Evolutionary conservation across 306 rosid genomes (phyloP).

Genomic region (Cicer yamashitae): DNA sequence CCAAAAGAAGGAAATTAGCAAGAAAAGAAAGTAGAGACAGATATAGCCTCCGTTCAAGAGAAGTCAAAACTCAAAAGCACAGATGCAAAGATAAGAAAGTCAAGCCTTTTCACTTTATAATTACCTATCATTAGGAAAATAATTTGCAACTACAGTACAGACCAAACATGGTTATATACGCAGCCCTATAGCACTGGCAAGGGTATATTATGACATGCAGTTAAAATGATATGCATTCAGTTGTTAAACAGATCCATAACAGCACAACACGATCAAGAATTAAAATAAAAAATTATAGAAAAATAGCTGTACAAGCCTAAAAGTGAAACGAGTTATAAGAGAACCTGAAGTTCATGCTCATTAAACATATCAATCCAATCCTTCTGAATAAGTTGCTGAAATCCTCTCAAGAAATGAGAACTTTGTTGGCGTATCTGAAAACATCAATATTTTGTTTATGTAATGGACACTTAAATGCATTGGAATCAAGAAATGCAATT

Average conservation of each 20-base stretch:
- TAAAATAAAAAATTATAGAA: not conserved
- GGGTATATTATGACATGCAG: not conserved
- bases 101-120: no score
- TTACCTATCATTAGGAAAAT: no score
- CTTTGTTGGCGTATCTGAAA: slow-evolving; percentile 97
- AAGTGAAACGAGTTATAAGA: slow-evolving; percentile 32
- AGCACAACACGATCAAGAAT: slow-evolving; percentile 26
- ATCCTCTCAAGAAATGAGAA: slow-evolving; percentile 95
- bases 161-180: not conserved
- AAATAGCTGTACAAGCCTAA: slow-evolving; percentile 5
- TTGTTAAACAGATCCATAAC: slow-evolving; percentile 11
- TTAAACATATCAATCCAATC: slow-evolving; percentile 98
- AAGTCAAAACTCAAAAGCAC: no score
- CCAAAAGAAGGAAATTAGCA: no score
- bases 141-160: not conserved
- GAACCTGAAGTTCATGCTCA: slow-evolving; percentile 98
- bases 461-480: slow-evolving; percentile 17
- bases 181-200: not conserved
- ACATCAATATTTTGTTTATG: slow-evolving; percentile 27
- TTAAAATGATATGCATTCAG: slow-evolving; percentile 32
- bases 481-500: slow-evolving; percentile 28
- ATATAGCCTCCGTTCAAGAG: no score
- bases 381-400: slow-evolving; percentile 95
- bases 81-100: no score
- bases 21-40: no score